phyloP scores from a whole-genome alignment of 331 rosid genomes.

The Quercus tomentella region DNA sequence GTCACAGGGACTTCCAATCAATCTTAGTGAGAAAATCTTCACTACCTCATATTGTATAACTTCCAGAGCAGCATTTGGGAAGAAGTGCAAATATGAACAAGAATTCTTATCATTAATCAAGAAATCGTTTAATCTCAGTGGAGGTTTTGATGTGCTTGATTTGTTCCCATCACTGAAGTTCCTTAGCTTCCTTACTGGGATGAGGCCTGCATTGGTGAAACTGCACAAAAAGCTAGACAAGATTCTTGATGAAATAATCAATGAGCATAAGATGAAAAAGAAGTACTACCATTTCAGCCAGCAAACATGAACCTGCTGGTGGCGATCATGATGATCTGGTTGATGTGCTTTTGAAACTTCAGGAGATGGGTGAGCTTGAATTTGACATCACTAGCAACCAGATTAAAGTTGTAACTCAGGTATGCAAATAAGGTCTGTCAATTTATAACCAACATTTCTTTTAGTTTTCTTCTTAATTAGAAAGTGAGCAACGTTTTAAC shows the following conservation, averaged over 20 bases:
- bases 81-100: constrained; percentile 12
- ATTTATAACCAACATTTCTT: not conserved
- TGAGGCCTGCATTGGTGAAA: not conserved
- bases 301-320: not conserved
- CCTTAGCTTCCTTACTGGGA: too few relatives aligned
- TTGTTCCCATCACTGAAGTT: too few relatives aligned
- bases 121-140: not conserved
- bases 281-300: not conserved
- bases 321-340: not conserved
- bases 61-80: constrained; percentile 27
- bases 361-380: not conserved
- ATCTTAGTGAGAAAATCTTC: not conserved
- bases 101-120: not conserved
- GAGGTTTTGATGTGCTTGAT: not conserved
- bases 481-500: too few relatives aligned
- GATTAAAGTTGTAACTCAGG: constrained; percentile 10
- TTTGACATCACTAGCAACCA: not conserved
- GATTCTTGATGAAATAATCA: not conserved
- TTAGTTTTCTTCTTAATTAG: not conserved
- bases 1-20: not conserved
- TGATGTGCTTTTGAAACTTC: constrained; percentile 1
- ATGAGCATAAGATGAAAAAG: not conserved
- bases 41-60: not conserved
- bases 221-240: not conserved
- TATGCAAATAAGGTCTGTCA: not conserved